Percentiles rank a stretch among this genome's conserved stretches.
These are phyloP conservation scores for Gossypium stocksii DNA, from an alignment of 345 rosid genomes.

Conservation along the genomic window DNA sequence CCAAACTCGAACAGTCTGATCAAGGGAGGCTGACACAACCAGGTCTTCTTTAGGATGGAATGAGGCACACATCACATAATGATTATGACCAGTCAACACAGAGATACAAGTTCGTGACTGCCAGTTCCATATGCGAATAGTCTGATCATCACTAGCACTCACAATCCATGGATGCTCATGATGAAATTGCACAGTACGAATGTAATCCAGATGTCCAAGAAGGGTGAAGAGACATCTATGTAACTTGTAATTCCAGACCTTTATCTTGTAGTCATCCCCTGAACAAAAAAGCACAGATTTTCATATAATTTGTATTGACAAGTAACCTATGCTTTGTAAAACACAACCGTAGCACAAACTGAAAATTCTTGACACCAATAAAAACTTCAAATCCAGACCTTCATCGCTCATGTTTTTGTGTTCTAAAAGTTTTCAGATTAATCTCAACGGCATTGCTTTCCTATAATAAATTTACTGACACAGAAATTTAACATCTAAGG, in stretches of 20 bases:
- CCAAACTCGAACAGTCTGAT: constrained; percentile 98
- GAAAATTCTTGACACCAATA: background rate
- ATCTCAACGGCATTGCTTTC: background rate
- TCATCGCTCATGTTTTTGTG: background rate
- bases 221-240: constrained; percentile 91
- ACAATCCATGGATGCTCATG: constrained; percentile 98
- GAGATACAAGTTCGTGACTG: constrained; percentile 94
- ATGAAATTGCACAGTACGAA: constrained; percentile 95
- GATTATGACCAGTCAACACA: constrained; percentile 94
- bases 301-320: background rate
- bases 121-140: constrained; percentile 98
- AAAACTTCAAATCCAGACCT: background rate
- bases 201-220: constrained; percentile 95
- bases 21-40: constrained; percentile 94
- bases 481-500: background rate
- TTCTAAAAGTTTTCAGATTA: background rate
- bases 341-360: background rate
- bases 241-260: constrained; percentile 94
- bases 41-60: constrained; percentile 97
- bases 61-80: constrained; percentile 97
- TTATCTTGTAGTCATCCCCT: constrained; percentile 97
- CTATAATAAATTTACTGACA: background rate
- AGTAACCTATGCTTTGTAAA: background rate
- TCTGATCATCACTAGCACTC: constrained; percentile 98
- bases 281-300: constrained; percentile 24